phyloP scores from a whole-genome alignment of 257 asterid species.

The Coffea eugenioides region DNA sequence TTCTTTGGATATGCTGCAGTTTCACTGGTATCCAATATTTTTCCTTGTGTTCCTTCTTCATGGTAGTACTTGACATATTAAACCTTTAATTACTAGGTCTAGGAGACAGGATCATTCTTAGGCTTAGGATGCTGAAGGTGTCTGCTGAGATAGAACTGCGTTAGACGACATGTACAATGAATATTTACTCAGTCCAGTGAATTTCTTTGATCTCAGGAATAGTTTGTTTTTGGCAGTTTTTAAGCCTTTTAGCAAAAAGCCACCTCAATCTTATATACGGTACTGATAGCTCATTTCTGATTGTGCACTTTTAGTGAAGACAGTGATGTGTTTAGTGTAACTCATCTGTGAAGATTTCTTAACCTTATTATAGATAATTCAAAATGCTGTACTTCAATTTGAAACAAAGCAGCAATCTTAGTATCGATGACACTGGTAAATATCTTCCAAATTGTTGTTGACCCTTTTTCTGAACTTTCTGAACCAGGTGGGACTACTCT shows the following conservation, averaged over 20 bases:
- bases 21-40: conserved; percentile 66
- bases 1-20: conserved; percentile 95
- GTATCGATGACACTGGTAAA: background rate
- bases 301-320: background rate
- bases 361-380: background rate
- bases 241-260: background rate
- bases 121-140: background rate
- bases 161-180: background rate
- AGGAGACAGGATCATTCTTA: no score
- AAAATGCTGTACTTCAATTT: background rate
- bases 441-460: background rate
- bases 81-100: background rate
- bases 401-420: background rate
- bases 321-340: background rate
- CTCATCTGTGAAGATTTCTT: background rate
- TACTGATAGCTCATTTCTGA: background rate
- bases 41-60: conserved; percentile 9
- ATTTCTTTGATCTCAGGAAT: background rate
- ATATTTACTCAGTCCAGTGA: background rate
- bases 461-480: background rate
- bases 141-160: background rate
- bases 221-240: background rate
- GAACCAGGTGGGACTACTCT: conserved; percentile 93
- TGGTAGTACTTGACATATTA: background rate
- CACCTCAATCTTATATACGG: background rate